Base-by-base conservation (phyloP, 352 stramenopile species). In the Pythium scleroteichum region DNA sequence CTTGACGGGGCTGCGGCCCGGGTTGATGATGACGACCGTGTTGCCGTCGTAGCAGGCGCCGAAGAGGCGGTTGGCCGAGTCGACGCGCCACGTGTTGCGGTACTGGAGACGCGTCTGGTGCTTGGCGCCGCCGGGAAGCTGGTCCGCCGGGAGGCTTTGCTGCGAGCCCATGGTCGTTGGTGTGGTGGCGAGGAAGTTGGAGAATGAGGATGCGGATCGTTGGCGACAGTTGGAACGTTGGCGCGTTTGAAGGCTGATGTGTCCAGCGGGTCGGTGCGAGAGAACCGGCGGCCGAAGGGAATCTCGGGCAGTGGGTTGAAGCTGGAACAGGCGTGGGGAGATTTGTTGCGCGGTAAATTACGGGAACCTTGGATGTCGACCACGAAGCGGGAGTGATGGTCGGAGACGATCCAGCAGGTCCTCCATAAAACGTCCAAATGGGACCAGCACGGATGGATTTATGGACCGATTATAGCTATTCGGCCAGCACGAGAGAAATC, bases 21-120 rank as follows among this genome's bases (percentile, higher is more conserved):
- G 85, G 52, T 90, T 82, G 50, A 93, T 82, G 38, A 94, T 86
- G 45, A 96, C 66, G 9, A 96, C 75, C 4, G 85, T 92, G 68
- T 90, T 90, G 57, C 82, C 82, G 35, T 90, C 73, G 64, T 87
- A 88, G 67, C 86, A 88, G n/a, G 78, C 75, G 16, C 81, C 77
- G 53, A 96, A 96, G 22, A 83, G 41, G 3, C 85, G 73, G 59
- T 91, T 91, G 26, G 88, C 83, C 26, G 71, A 68, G 61, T 90
- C 81, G 12, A 95, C 79, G 42, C 76, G 73, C 53, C 65, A 71
- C 14, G 83, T 76, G 29, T 84, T 70, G 51, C 75, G 66, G 53
- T 91, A 95, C 26, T 90, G 66, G 14, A 96, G 66, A 17, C 67
- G 66, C 33, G 79, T 91, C 61, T 88, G 78, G 55, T 80, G 73